phyloP scores from a whole-genome alignment of 805 yeast genomes.

The Metschnikowia henanensis region DNA sequence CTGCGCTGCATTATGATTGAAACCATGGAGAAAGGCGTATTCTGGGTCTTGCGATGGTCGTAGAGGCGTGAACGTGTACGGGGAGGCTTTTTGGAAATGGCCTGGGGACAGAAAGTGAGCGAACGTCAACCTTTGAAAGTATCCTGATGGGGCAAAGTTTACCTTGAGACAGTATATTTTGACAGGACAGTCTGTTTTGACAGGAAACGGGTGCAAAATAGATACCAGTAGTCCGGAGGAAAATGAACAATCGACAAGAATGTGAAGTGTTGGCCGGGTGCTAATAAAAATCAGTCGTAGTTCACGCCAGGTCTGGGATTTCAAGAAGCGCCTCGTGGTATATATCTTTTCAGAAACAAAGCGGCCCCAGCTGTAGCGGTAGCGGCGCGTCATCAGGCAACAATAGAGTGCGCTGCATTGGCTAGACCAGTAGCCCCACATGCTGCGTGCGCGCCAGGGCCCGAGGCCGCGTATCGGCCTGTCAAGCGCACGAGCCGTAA shows the following conservation, averaged over 20 bases:
- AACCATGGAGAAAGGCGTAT: slow-evolving; percentile 9
- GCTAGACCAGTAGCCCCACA: slow-evolving; percentile 6
- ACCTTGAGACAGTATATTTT: too few species aligned
- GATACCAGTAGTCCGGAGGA: too few species aligned
- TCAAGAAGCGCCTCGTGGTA: neutral
- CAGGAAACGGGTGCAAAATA: too few species aligned
- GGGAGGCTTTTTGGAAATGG: neutral
- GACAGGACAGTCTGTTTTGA: too few species aligned
- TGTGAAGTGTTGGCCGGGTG: too few species aligned
- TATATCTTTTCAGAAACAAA: neutral
- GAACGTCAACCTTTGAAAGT: too few species aligned
- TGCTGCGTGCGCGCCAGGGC: slow-evolving; percentile 14
- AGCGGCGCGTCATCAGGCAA: neutral
- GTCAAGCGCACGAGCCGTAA: slow-evolving; percentile 3
- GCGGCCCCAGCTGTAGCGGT: neutral
- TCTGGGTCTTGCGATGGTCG: neutral
- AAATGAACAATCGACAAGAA: too few species aligned
- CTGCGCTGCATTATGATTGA: slow-evolving; percentile 19
- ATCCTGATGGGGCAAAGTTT: too few species aligned
- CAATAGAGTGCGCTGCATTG: slow-evolving; percentile 10
- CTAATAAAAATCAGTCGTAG: neutral
- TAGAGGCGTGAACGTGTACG: too few species aligned
- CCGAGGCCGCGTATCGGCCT: slow-evolving; percentile 19
- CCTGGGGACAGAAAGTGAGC: too few species aligned
- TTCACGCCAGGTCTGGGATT: too few species aligned